These are phyloP conservation scores for Aspergillus fischeri DNA, from an alignment of 2,329 filamentous ascomycete genomes.

Conservation along the genomic window DNA sequence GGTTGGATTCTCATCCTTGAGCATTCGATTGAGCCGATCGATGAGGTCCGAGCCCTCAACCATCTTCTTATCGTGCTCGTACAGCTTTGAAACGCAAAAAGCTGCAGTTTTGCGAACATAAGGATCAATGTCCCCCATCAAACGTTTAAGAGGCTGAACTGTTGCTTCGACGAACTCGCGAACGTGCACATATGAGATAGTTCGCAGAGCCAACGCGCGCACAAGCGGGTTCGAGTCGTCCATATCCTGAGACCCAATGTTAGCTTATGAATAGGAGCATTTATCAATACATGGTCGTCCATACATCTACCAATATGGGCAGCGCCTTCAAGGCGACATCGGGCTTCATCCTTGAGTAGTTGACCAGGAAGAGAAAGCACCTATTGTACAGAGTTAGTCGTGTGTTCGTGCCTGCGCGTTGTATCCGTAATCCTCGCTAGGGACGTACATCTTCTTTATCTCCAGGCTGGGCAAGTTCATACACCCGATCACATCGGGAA, in stretches of 20 bases:
- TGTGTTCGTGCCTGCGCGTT: neutral
- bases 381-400: constrained; percentile 44
- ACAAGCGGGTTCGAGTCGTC: constrained; percentile 89
- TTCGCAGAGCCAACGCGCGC: constrained; percentile 84
- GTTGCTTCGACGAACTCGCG: constrained; percentile 92
- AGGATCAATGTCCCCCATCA: constrained; percentile 82
- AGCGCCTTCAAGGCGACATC: constrained; percentile 92
- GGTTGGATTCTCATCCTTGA: constrained; percentile 94
- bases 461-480: constrained; percentile 94
- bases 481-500: constrained; percentile 90
- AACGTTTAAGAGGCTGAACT: constrained; percentile 73
- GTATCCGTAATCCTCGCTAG: neutral
- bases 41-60: constrained; percentile 91
- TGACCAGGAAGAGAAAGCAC: constrained; percentile 97
- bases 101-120: constrained; percentile 98
- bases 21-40: constrained; percentile 79
- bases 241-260: constrained; percentile 64
- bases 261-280: neutral
- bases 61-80: constrained; percentile 88
- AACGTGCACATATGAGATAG: constrained; percentile 96
- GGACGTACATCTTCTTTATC: constrained; percentile 93
- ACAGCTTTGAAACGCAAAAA: constrained; percentile 94
- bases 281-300: constrained; percentile 17
- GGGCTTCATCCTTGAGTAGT: constrained; percentile 91
- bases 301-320: constrained; percentile 75